phyloP scores from a whole-genome alignment of 495 filamentous ascomycete species.

The Penicillium macrosclerotiorum region DNA sequence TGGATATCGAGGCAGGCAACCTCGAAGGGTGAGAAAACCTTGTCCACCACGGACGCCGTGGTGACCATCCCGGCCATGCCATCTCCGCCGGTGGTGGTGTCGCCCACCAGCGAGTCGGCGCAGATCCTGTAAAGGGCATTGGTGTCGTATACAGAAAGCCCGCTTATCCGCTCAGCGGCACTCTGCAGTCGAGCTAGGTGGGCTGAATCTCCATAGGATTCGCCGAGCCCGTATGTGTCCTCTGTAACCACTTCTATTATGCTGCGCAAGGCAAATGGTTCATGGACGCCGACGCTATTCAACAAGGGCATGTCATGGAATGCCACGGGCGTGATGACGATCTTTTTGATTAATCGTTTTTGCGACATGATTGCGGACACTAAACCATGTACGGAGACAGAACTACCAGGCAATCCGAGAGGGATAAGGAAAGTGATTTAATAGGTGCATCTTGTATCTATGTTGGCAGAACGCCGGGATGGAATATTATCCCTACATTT shows the following conservation, averaged over 20 bases:
- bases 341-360: not conserved
- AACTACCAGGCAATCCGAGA: not conserved
- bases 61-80: no score
- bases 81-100: no score
- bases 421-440: not conserved
- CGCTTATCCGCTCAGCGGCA: no score
- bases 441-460: no score
- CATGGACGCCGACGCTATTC: slow-evolving; percentile 5
- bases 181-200: not conserved
- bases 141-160: no score
- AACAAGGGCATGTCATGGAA: slow-evolving; percentile 6
- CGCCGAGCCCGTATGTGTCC: not conserved
- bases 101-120: no score
- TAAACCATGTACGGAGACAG: not conserved
- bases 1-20: no score
- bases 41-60: no score
- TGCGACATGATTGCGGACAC: not conserved
- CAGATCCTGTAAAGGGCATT: no score
- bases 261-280: slow-evolving; percentile 5
- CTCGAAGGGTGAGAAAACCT: no score
- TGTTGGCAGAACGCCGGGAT: no score
- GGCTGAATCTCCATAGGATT: not conserved
- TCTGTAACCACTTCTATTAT: slow-evolving; percentile 4
- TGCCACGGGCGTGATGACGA: not conserved
- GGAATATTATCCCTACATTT: no score